These are phyloP conservation scores for Chalciporus piperatus DNA, from an alignment of 768 basidiomycete genomes.

Conservation along the genomic window DNA sequence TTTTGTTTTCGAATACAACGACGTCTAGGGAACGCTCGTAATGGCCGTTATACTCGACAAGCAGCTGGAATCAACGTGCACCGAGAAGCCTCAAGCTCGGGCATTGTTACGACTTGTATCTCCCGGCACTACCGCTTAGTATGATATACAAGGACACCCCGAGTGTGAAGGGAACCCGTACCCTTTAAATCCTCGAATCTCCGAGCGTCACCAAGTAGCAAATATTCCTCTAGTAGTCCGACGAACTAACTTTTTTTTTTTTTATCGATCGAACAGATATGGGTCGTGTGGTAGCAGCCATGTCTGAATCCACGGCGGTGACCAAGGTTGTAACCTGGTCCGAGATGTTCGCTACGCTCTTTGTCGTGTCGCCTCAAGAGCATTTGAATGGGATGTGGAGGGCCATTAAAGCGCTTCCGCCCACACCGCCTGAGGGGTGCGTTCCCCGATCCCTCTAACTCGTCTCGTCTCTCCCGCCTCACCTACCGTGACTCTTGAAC, in stretches of 20 bases:
- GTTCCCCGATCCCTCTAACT: neutral
- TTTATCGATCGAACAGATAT: neutral
- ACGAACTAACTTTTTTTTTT: neutral
- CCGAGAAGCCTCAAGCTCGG: too few relatives aligned
- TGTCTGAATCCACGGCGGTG: neutral
- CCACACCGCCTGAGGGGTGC: conserved; percentile 15
- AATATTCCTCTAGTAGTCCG: neutral
- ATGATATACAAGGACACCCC: too few relatives aligned
- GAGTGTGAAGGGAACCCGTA: too few relatives aligned
- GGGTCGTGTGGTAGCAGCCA: neutral
- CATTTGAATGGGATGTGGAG: conserved; percentile 26
- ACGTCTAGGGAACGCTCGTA: neutral
- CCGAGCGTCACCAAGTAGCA: too few relatives aligned
- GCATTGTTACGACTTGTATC: too few relatives aligned
- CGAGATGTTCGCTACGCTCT: conserved; percentile 11
- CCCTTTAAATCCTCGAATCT: too few relatives aligned
- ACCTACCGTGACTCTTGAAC: too few relatives aligned
- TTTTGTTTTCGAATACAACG: conserved; percentile 15
- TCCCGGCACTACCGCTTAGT: too few relatives aligned
- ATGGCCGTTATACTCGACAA: neutral
- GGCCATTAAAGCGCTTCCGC: conserved; percentile 15
- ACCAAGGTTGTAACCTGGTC: conserved; percentile 1
- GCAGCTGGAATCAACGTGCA: too few relatives aligned
- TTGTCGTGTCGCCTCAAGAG: conserved; percentile 17
- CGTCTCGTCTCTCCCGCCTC: too few relatives aligned